Base-by-base conservation (phyloP, 176 grass and related monocot species). In the Elaeis guineensis region DNA sequence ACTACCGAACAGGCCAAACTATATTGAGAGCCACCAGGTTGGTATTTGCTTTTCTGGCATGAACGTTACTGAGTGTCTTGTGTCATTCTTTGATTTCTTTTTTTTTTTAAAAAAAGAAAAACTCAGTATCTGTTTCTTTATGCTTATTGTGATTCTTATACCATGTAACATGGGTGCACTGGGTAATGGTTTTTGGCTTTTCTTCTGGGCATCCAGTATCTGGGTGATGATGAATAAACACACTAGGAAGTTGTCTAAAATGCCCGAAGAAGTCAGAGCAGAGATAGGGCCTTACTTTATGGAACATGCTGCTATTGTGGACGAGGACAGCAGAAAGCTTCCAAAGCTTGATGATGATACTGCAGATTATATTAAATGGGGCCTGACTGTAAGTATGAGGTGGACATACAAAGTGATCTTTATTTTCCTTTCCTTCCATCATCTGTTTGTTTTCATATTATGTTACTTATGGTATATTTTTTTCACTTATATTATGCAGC, bases 221-320 rank as follows among this genome's bases (percentile, higher is more conserved):
- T 98, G 94, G 94, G 94, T 98, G 58, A 98, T 98, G 94, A 89
- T 98, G 93, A 89, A 98, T 73, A 98, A 93, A 63, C 49, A 80
- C 51, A 98, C 94, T 50, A 89, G 94, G 68, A 82, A 78, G 52
- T 80, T 98, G 70, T 83, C 88, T 17, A 98, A 87, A 82, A 86
- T 98, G 69, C 88, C 94, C 25, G 88, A 89, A 59, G 88, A 83
- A 82, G 94, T 98, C 62, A 84, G 88, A 72, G 79, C 79, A 78
- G 94, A 98, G 82, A 98, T 98, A 59, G 85, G 71, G 15, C 85
- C 94, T 5, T 89, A 89, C 61, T 98, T 93, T 64, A 77, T 82
- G 20, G 68, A 83, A 1, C 77, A 64, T 65, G 32, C 69, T 5
- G 87, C 94, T 63, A 83, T 93, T 58, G 58, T 72, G 71, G 79